These are phyloP conservation scores for Gynostemma pentaphyllum DNA, from an alignment of 306 rosid species.

Conservation along the genomic window DNA sequence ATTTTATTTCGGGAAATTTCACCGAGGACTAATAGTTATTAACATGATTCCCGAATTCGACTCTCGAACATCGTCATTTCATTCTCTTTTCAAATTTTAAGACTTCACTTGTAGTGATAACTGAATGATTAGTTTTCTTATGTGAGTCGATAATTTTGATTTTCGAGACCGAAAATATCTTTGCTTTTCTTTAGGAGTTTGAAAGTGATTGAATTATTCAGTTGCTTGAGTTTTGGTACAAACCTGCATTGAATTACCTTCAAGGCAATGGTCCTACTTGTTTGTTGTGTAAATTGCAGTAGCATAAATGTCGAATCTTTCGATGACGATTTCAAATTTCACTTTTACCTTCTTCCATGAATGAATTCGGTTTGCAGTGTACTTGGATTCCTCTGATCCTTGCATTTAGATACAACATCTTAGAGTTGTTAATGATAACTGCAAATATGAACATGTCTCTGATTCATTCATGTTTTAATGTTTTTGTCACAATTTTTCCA, in stretches of 20 bases:
- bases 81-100: neutral
- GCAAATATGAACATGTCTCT: neutral
- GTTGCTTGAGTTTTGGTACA: slow-evolving; percentile 3
- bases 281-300: neutral
- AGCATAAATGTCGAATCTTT: neutral
- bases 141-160: too few relatives aligned
- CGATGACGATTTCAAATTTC: neutral
- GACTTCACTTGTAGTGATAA: neutral
- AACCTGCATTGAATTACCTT: neutral
- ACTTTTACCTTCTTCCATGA: neutral
- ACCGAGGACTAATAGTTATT: too few relatives aligned
- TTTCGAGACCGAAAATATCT: neutral
- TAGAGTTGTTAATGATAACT: neutral
- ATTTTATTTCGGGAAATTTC: too few relatives aligned
- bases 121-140: neutral
- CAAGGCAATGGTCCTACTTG: neutral
- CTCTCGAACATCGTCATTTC: neutral
- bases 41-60: neutral
- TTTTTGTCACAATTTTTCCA: slow-evolving; percentile 20
- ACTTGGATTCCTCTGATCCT: neutral
- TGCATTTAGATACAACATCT: too few relatives aligned
- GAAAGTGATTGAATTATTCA: neutral
- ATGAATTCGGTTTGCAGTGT: neutral
- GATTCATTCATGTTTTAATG: neutral
- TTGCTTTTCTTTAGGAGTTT: neutral